phyloP scores from a whole-genome alignment of 306 rosid species.

The Glycyrrhiza uralensis region DNA sequence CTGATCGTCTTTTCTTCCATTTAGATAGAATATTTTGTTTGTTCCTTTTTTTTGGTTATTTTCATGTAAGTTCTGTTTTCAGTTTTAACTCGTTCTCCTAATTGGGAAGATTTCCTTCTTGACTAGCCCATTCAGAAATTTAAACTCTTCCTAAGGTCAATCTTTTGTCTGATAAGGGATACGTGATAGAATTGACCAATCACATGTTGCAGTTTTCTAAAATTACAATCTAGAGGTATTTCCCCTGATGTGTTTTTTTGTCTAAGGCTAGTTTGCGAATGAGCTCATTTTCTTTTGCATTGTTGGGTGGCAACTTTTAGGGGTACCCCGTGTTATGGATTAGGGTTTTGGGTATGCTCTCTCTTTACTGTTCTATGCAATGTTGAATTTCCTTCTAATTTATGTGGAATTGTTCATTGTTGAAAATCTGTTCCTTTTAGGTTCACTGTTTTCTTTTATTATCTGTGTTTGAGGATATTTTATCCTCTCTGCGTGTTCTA shows the following conservation, averaged over 20 bases:
- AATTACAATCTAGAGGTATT: neutral
- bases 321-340: neutral
- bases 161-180: neutral
- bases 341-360: neutral
- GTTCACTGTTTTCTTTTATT: neutral
- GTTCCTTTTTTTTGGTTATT: neutral
- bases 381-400: neutral
- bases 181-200: neutral
- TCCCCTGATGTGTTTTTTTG: neutral
- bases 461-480: neutral
- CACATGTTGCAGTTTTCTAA: conserved; percentile 5
- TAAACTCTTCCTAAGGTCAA: neutral
- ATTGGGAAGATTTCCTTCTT: neutral
- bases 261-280: neutral
- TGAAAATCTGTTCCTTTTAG: neutral
- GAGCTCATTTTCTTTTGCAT: neutral
- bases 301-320: neutral
- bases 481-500: neutral
- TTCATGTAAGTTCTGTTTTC: neutral
- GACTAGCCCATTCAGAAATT: neutral
- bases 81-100: neutral
- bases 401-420: neutral
- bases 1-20: neutral
- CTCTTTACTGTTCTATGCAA: neutral
- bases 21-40: neutral